Percentiles rank a stretch among this genome's conserved stretches.
Evolutionary conservation across 140 eudicot species (phyloP).

Genomic region (Oenanthe javanica): DNA sequence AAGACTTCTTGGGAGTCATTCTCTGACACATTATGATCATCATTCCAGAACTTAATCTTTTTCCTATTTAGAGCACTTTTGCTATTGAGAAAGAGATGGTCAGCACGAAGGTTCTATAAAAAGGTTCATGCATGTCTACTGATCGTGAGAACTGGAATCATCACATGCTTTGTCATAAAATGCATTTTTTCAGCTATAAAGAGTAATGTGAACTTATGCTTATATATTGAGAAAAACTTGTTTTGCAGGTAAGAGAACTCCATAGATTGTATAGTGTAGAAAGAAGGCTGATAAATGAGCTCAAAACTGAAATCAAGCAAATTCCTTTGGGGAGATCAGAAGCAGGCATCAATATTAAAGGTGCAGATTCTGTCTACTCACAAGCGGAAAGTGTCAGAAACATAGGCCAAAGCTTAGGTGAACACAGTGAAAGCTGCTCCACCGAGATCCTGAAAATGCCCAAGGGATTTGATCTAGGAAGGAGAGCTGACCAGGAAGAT

Average conservation of each 20-base stretch:
- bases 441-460: slow-evolving; percentile 20
- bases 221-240: slow-evolving; percentile 8
- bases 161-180: not conserved
- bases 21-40: not conserved
- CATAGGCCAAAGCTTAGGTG: slow-evolving; percentile 11
- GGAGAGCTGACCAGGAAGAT: slow-evolving; percentile 6
- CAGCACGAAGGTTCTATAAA: not conserved
- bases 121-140: not conserved
- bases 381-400: slow-evolving; percentile 1
- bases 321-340: not conserved
- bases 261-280: slow-evolving; percentile 55
- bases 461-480: slow-evolving; percentile 35
- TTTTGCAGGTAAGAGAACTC: slow-evolving; percentile 59
- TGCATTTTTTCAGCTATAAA: not conserved
- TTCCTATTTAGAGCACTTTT: not conserved
- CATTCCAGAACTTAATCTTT: not conserved
- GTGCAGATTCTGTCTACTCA: not conserved
- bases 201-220: not conserved
- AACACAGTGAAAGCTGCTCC: slow-evolving; percentile 25
- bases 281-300: slow-evolving; percentile 35
- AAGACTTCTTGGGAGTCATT: not conserved
- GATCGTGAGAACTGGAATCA: not conserved
- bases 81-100: not conserved
- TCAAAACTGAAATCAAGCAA: slow-evolving; percentile 18
- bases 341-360: slow-evolving; percentile 3